Base-by-base conservation (phyloP, 1,284 basidiomycete genomes). In the Cryptococcus sp. region DNA sequence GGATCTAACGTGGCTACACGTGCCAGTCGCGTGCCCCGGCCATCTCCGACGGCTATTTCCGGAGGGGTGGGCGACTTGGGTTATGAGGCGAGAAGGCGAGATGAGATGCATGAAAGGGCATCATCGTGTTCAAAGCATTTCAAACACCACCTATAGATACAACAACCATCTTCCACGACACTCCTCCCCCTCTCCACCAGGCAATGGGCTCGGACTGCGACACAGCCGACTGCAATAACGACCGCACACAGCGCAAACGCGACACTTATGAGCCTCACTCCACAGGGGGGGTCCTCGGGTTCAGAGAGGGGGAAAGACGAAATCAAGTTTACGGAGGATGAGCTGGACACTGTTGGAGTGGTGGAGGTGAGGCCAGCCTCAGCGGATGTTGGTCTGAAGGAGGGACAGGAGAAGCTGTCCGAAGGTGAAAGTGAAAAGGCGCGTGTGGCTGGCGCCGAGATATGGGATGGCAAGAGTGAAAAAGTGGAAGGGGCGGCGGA, bases 231-330 rank as follows among this genome's bases (percentile, higher is more conserved):
- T 5, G 28, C 28, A 33, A 9, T 9, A 33, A 33, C 28, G 28
- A 33, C 53, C 28, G n/a, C 40, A n/a, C 28, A 33, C 28, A 55
- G 53, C 38, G 50, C 53, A 42, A 55, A 40, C 35, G 42, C 48
- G 12, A 55, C 54, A 20, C 42, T 55, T 9, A 18, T 13, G n/a
- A 33, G 44, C 37, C 20, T 37, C 23, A 36, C 49, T 16, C 11
- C 21, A 46, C 20, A 24, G 23, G 16, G 16, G 46, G 36, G 15
- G 35, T n/a, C 23, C 3, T 18, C 16, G 11, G 51, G 37, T 4
- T 39, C 35, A 7, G n/a, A 39, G 24, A 8, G 20, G 28, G 38
- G 7, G 15, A 40, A 39, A 21, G 28, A 15, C 6, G 48, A 38
- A 18, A 36, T 55, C 9, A n/a, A 13, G 35, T n/a, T n/a, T n/a